These are phyloP conservation scores for Saccharomyces jurei DNA, from an alignment of 805 yeast genomes.

Conservation along the genomic window DNA sequence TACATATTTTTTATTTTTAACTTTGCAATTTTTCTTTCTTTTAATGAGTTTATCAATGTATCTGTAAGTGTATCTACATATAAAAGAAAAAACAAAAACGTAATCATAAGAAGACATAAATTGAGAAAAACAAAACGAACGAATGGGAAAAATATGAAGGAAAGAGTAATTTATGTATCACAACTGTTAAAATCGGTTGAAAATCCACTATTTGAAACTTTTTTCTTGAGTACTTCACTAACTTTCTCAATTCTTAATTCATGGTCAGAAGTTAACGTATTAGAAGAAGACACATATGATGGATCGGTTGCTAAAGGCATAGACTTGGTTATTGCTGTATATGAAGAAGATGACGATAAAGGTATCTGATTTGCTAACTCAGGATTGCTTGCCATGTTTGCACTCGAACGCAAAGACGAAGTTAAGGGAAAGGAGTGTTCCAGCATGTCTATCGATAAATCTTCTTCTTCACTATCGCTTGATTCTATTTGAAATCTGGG, in stretches of 20 bases:
- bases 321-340: neutral
- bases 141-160: neutral
- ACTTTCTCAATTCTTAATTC: conserved; percentile 19
- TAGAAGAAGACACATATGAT: conserved; percentile 9
- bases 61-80: neutral
- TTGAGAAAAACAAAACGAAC: neutral
- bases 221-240: conserved; percentile 20
- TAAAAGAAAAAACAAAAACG: neutral
- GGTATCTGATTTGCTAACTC: neutral
- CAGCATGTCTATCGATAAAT: conserved; percentile 4
- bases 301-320: neutral
- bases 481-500: conserved; percentile 23
- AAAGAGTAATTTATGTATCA: neutral
- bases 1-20: neutral
- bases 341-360: neutral
- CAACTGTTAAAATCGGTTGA: neutral
- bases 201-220: conserved; percentile 8
- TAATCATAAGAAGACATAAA: neutral
- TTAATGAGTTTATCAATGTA: neutral
- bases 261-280: conserved; percentile 15
- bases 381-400: neutral
- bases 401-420: conserved; percentile 11
- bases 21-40: neutral
- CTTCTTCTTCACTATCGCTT: conserved; percentile 24
- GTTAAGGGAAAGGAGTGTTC: conserved; percentile 6